Conservation (phyloP, 2,329 filamentous ascomycete genomes). For the Neofusicoccum cordaticola region DNA sequence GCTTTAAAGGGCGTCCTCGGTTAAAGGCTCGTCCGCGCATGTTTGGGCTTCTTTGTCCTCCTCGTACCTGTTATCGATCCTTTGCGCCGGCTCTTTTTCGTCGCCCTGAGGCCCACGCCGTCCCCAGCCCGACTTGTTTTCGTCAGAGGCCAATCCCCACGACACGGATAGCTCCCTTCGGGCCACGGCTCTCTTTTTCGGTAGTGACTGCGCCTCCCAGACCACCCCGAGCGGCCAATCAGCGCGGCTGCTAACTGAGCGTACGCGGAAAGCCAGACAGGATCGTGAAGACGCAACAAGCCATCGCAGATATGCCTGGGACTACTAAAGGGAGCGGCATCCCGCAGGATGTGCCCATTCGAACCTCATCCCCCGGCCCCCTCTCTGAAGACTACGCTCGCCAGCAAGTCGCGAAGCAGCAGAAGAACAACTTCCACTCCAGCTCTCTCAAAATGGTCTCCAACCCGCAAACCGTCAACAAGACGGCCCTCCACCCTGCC, state of each 20-base stretch:
- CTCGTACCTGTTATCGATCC: constrained; percentile 13
- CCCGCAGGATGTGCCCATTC: constrained; percentile 24
- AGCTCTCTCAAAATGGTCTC: constrained; percentile 44
- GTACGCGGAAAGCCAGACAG: constrained; percentile 10
- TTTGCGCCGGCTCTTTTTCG: constrained; percentile 20
- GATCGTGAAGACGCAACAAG: constrained; percentile 16
- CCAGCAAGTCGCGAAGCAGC: constrained; percentile 58
- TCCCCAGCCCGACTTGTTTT: constrained; percentile 11
- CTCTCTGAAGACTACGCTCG: constrained; percentile 53
- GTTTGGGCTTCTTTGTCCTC: not conserved
- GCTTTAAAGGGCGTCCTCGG: not conserved
- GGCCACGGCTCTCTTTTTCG: constrained; percentile 15
- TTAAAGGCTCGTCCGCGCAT: constrained; percentile 10
- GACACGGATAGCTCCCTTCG: constrained; percentile 13
- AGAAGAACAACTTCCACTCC: constrained; percentile 58
- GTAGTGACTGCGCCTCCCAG: constrained; percentile 16
- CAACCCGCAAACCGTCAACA: constrained; percentile 65
- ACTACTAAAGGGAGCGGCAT: constrained; percentile 40
- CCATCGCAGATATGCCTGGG: constrained; percentile 26
- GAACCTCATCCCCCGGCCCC: constrained; percentile 43
- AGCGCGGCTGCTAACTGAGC: constrained; percentile 7
- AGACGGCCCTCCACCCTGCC: constrained; percentile 84
- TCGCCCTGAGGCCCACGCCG: constrained; percentile 16
- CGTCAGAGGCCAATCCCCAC: constrained; percentile 8
- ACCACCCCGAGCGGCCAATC: constrained; percentile 1